phyloP scores from a whole-genome alignment of 1,284 basidiomycete genomes.

The Somion occarium region DNA sequence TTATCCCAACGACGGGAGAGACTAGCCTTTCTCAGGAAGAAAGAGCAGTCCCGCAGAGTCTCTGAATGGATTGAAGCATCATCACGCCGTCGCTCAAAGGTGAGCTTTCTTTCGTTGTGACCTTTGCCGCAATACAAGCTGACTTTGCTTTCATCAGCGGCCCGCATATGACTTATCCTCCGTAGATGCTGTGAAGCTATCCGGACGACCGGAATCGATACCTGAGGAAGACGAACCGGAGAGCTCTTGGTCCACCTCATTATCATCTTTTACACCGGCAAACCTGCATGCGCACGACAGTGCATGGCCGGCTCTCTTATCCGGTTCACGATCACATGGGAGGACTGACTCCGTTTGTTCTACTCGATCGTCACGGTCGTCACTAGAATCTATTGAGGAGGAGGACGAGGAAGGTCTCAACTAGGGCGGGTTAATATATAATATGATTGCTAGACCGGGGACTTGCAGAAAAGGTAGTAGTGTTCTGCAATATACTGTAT shows the following conservation, averaged over 20 bases:
- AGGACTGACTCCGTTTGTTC: not conserved
- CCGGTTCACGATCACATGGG: not conserved
- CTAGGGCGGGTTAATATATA: too few species aligned
- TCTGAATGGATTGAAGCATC: not conserved
- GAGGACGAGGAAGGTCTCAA: not conserved
- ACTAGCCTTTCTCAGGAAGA: conserved; percentile 28
- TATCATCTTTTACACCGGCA: not conserved
- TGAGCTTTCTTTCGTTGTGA: not conserved
- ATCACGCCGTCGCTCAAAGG: not conserved
- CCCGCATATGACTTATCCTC: not conserved
- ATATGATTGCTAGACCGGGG: too few species aligned
- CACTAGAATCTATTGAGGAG: not conserved
- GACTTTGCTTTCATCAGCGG: not conserved
- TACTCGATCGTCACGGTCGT: not conserved
- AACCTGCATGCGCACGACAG: not conserved
- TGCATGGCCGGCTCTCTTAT: not conserved
- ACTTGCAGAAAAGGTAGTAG: not conserved
- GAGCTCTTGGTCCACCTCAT: not conserved
- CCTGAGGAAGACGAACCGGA: not conserved
- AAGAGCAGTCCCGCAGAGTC: conserved; percentile 20
- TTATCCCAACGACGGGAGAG: conserved; percentile 25
- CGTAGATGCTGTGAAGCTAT: not conserved
- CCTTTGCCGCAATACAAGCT: not conserved
- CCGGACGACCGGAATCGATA: not conserved
- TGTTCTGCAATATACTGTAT: not conserved